phyloP scores from a whole-genome alignment of 2,329 filamentous ascomycete species.

The Phialophora macrospora region DNA sequence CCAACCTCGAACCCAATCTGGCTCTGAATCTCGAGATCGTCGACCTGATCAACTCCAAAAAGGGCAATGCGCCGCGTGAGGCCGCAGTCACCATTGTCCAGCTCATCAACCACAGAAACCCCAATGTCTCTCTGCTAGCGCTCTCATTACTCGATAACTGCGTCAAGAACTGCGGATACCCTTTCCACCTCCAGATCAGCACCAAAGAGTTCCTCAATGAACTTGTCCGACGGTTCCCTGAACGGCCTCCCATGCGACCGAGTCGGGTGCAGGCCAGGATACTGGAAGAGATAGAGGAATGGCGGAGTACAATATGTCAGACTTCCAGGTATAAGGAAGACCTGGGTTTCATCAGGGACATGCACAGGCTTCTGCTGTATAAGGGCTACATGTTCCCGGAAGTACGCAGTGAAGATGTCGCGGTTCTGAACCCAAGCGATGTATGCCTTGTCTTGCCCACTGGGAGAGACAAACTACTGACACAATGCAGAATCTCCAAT shows the following conservation, averaged over 20 bases:
- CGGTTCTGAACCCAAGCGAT: constrained; percentile 94
- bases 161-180: constrained; percentile 99
- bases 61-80: constrained; percentile 92
- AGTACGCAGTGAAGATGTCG: constrained; percentile 88
- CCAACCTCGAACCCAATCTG: constrained; percentile 97
- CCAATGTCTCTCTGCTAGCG: constrained; percentile 89
- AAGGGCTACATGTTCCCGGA: constrained; percentile 97
- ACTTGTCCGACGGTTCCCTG: constrained; percentile 92
- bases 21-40: constrained; percentile 95
- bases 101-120: constrained; percentile 95
- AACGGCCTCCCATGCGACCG: constrained; percentile 83
- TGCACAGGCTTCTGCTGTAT: constrained; percentile 93
- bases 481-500: constrained; percentile 77
- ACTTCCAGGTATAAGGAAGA: constrained; percentile 98
- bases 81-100: constrained; percentile 90
- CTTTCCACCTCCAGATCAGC: constrained; percentile 96
- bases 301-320: constrained; percentile 96
- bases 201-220: constrained; percentile 99
- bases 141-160: constrained; percentile 87
- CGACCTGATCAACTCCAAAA: constrained; percentile 96
- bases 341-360: constrained; percentile 92
- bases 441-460: constrained; percentile 60
- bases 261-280: constrained; percentile 90
- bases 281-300: constrained; percentile 95
- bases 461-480: constrained; percentile 39